Evolutionary conservation across 495 filamentous ascomycete genomes (phyloP).

Genomic region (Lasiosphaeria miniovina): DNA sequence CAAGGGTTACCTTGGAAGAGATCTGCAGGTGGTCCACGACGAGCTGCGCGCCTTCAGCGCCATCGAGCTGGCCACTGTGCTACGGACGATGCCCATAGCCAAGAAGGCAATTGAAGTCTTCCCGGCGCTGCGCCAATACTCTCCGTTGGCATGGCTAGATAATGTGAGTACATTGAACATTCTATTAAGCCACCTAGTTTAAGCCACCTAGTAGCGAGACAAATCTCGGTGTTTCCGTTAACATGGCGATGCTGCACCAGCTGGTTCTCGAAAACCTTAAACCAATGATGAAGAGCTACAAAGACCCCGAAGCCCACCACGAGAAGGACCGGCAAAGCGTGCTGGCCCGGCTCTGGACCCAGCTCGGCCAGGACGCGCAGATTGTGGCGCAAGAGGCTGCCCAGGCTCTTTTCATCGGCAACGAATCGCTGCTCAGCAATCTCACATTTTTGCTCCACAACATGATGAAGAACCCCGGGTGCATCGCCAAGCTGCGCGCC

Average conservation of each 20-base stretch:
- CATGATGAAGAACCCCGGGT: conserved; percentile 6
- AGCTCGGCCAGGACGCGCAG: conserved; percentile 1
- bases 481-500: neutral
- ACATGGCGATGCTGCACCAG: neutral
- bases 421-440: conserved; percentile 11
- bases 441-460: conserved; percentile 6
- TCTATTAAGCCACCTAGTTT: no score
- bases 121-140: conserved; percentile 1
- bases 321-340: conserved; percentile 7
- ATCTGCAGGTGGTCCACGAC: conserved; percentile 4
- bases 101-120: conserved; percentile 7
- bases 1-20: conserved; percentile 4
- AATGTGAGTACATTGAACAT: neutral
- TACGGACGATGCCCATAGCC: conserved; percentile 6
- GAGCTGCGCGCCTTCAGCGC: conserved; percentile 4
- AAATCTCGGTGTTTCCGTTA: no score
- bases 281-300: neutral
- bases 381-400: conserved; percentile 6
- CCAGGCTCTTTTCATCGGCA: conserved; percentile 11
- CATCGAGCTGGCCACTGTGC: conserved; percentile 10
- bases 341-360: conserved; percentile 1
- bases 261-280: conserved; percentile 5
- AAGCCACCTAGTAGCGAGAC: no score
- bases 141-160: conserved; percentile 5
- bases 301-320: conserved; percentile 7